These are phyloP conservation scores for Trichoderma orchidacearum DNA, from an alignment of 495 filamentous ascomycete species.

Conservation along the genomic window DNA sequence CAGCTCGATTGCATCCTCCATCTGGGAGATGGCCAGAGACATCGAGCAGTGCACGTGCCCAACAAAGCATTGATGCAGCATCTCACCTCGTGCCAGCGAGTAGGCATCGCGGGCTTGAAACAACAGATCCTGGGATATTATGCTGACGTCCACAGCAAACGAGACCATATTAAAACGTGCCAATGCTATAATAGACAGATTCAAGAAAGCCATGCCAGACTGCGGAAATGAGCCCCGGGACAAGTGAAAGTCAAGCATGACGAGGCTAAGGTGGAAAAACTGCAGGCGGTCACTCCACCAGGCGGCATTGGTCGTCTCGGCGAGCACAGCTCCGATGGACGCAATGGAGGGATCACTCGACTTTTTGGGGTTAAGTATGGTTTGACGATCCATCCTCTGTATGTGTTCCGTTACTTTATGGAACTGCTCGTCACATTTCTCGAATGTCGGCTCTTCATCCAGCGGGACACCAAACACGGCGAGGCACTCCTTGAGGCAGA, in stretches of 20 bases:
- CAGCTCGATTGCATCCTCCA: slow-evolving; percentile 59
- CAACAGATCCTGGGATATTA: slow-evolving; percentile 50
- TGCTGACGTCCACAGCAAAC: slow-evolving; percentile 51
- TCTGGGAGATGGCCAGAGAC: slow-evolving; percentile 39
- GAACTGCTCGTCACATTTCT: slow-evolving; percentile 64
- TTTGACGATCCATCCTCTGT: slow-evolving; percentile 41
- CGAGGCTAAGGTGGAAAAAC: slow-evolving; percentile 64
- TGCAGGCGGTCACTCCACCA: slow-evolving; percentile 67
- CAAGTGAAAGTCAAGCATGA: slow-evolving; percentile 58
- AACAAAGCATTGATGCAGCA: slow-evolving; percentile 60
- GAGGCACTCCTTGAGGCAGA: slow-evolving; percentile 52
- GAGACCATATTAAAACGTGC: slow-evolving; percentile 59
- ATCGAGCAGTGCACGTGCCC: slow-evolving; percentile 58
- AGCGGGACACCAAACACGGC: slow-evolving; percentile 51
- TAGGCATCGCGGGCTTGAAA: slow-evolving; percentile 53
- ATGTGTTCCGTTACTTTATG: slow-evolving; percentile 43
- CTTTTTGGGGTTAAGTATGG: slow-evolving; percentile 36
- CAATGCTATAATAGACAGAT: slow-evolving; percentile 60
- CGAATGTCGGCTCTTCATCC: slow-evolving; percentile 49
- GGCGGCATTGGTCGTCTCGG: slow-evolving; percentile 64
- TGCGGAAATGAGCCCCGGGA: slow-evolving; percentile 54
- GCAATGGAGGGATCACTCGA: slow-evolving; percentile 40
- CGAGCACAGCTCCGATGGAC: slow-evolving; percentile 58
- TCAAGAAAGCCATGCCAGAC: slow-evolving; percentile 60
- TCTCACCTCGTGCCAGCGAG: slow-evolving; percentile 55